Base-by-base conservation (phyloP, 2,329 filamentous ascomycete genomes). In the Fusarium mundagurra region DNA sequence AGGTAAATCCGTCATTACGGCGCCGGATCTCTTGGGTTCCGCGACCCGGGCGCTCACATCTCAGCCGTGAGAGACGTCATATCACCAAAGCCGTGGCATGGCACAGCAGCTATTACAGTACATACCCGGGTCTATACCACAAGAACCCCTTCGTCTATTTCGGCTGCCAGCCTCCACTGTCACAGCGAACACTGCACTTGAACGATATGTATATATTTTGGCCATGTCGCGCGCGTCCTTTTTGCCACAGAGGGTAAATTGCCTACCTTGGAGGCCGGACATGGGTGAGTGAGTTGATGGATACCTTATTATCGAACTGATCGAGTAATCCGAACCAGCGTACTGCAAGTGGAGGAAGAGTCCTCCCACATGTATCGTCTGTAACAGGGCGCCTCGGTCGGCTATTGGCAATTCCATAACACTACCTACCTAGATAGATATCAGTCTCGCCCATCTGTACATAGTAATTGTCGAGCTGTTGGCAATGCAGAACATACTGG, bases 11-110 rank as follows among this genome's bases (percentile, higher is more conserved):
- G 64, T 64, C 58, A 67, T 41, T 51, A 64, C 67, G 67, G 71
- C 55, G 63, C 67, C 71, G 71, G 71, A 67, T 71, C 66, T 65
- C 66, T 22, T 61, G 43, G 22, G 55, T 63, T 68, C 71, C 67
- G 71, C 44, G 31, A 33, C 64, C 64, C 53, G 69, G 60, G 66
- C 57, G 51, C 71, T 74, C 58, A 67, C 51, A 54, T 55, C 43
- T 69, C 64, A 67, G 61, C 61, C 64, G 47, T 50, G 33, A 61
- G 36, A 43, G 44, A 77, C 60, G 66, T 76, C 75, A 73, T 74
- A 62, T 73, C 69, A 71, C 51, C 54, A 62, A 57, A 67, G 74
- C 69, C 67, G 69, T 63, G 61, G 16, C 60, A 70, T 50, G 66
- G 41, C 60, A 66, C 71, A 71, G 65, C 69, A 71, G 47, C 41